Percentiles rank a stretch among this genome's conserved stretches.
Evolutionary conservation across 1,284 basidiomycete genomes (phyloP).

Genomic region (Marasmius fiardii): DNA sequence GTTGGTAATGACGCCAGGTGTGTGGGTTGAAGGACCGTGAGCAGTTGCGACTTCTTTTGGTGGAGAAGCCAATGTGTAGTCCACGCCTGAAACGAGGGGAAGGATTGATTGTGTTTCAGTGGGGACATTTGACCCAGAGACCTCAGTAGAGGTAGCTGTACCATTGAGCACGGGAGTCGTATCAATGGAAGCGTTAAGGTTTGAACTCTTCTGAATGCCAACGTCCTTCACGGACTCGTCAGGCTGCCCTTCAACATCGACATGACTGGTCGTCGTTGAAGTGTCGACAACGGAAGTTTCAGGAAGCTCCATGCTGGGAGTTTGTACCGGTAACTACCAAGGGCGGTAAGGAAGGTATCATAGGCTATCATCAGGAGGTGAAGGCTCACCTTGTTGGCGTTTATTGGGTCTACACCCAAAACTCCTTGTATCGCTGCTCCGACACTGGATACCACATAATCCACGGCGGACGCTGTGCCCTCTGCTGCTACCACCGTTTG

Average conservation of each 20-base stretch:
- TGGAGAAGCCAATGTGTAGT: not conserved
- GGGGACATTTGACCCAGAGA: too few relatives aligned
- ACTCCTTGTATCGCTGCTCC: conserved; percentile 32
- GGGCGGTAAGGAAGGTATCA: not conserved
- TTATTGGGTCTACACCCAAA: conserved; percentile 37
- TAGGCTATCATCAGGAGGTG: not conserved
- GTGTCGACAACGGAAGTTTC: conserved; percentile 1
- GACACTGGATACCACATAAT: conserved; percentile 34
- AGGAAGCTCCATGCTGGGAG: conserved; percentile 20
- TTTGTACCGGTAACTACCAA: conserved; percentile 28
- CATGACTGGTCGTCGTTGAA: not conserved
- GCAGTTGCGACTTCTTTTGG: conserved; percentile 6
- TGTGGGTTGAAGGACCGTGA: conserved; percentile 2
- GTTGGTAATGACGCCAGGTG: not conserved
- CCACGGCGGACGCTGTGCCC: conserved; percentile 33
- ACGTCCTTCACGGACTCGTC: not conserved
- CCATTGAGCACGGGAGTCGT: not conserved
- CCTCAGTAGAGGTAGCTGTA: too few relatives aligned
- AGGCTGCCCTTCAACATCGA: not conserved
- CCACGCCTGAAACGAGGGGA: not conserved
- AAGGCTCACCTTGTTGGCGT: conserved; percentile 29
- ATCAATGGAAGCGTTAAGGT: not conserved
- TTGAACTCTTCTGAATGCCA: not conserved
- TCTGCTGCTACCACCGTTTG: conserved; percentile 34
- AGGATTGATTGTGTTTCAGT: conserved; percentile 4